Percentiles rank a stretch among this genome's conserved stretches.
Evolutionary conservation across 116 monocot genomes (phyloP).

Genomic region (Posidonia oceanica): DNA sequence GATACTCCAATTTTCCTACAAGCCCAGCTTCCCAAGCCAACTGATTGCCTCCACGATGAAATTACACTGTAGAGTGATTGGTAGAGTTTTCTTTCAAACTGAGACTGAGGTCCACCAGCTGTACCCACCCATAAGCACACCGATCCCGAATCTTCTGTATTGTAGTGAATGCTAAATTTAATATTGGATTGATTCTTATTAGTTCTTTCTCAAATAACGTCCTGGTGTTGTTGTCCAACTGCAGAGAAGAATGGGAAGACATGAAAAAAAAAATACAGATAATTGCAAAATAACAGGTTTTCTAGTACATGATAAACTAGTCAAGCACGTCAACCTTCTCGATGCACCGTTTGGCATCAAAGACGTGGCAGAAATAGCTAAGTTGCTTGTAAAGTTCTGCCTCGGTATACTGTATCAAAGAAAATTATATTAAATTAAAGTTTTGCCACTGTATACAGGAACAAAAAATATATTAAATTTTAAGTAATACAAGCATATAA

Average conservation of each 20-base stretch:
- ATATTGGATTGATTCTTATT: constrained; percentile 14
- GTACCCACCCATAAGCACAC: constrained; percentile 75
- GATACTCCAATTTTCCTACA: too few species aligned
- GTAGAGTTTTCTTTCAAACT: constrained; percentile 15
- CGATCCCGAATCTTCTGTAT: constrained; percentile 57
- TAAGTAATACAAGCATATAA: not conserved
- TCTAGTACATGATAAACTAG: not conserved
- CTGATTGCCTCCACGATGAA: too few species aligned
- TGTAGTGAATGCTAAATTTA: constrained; percentile 31
- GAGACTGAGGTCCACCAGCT: constrained; percentile 46
- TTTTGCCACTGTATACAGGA: too few species aligned
- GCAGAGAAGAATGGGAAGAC: constrained; percentile 2
- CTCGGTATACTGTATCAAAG: constrained; percentile 54
- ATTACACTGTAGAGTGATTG: too few species aligned
- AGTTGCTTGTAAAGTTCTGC: constrained; percentile 85
- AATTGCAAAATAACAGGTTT: not conserved
- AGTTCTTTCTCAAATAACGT: constrained; percentile 46
- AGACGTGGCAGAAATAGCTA: constrained; percentile 63
- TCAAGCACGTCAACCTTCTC: constrained; percentile 44
- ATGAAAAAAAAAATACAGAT: not conserved
- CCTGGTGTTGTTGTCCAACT: constrained; percentile 39
- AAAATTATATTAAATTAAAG: not conserved
- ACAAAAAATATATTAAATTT: not conserved
- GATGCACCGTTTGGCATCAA: constrained; percentile 49
- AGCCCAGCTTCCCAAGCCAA: too few species aligned